Conservation (phyloP, 441 rosid genomes). For the Euphorbia corollata region DNA sequence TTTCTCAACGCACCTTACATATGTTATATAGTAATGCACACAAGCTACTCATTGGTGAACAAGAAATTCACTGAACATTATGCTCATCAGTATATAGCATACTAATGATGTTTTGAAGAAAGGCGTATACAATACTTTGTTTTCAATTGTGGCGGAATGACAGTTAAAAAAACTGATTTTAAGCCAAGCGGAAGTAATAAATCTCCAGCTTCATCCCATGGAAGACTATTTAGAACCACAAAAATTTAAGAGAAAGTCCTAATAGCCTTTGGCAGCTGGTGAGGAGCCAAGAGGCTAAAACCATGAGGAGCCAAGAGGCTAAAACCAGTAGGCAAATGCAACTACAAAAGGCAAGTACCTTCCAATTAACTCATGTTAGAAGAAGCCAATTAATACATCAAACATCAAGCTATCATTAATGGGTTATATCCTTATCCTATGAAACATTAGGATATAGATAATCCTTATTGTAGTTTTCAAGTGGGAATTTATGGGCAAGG, state of each 20-base stretch:
- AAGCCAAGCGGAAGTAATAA: background rate
- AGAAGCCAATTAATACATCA: slow-evolving; percentile 1
- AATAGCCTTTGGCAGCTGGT: background rate
- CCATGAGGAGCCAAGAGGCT: slow-evolving; percentile 10
- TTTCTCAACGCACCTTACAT: too few relatives aligned
- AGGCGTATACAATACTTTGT: background rate
- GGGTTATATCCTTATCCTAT: slow-evolving; percentile 2
- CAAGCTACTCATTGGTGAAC: background rate
- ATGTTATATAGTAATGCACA: background rate
- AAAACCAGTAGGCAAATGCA: slow-evolving; percentile 2
- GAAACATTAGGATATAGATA: slow-evolving; percentile 12
- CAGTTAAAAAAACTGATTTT: background rate
- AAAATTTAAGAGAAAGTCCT: background rate
- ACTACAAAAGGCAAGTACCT: slow-evolving; percentile 7
- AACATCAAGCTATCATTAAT: slow-evolving; percentile 2
- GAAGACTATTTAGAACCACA: background rate
- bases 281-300: too few relatives aligned
- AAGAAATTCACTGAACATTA: background rate
- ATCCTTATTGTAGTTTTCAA: slow-evolving; percentile 13
- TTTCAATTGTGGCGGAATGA: background rate
- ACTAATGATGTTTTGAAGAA: background rate
- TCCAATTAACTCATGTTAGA: background rate
- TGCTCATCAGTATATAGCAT: background rate
- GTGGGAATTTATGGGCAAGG: slow-evolving; percentile 16
- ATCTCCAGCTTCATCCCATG: slow-evolving; percentile 4